Evolutionary conservation across 2,329 filamentous ascomycete genomes (phyloP), one percentile per base, ranked within the genome.

Genomic region (Penicillium glabrum): DNA sequence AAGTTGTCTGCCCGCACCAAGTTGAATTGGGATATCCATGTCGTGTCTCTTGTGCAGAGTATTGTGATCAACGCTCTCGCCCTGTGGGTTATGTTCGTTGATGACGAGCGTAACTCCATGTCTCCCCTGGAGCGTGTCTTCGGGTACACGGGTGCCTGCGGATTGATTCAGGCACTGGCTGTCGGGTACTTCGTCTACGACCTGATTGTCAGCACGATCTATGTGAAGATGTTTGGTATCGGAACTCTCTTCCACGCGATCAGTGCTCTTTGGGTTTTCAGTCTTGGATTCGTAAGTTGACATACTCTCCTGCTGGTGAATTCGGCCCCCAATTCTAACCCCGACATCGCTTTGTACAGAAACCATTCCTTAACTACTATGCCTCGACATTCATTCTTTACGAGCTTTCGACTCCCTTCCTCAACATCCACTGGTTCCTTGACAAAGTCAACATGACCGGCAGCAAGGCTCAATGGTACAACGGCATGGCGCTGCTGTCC

Each of bases 381-480:
- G 83, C 79, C 19, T 83, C 85, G 0, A 81, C 81, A 6, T 88
- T 88, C 74, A 85, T 88, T 65, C 83, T 88, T 63, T 88, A 88
- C 75, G 86, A 88, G 68, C 82, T 88, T 61, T 86, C 83, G 41
- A 83, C 81, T 59, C 86, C 86, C 9, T 87, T 88, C 71, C 79
- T 88, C 60, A 88, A 88, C 72, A 82, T 88, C 69, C 86, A 88
- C 76, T 88, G 86, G 86, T 88, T 88, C 77, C 84, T 84, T 68
- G 86, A 88, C 69, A 88, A 88, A 74, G 77, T 88, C 69, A 81
- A 83, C 69, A 81, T 87, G 74, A 88, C 86, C 5, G 86, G 86
- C 51, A 82, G 80, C 49, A 79, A 76, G 49, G 69, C 83, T 24
- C 86, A 88, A 69, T 84, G 85, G 75, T 82, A 86, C 69, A 88